Evolutionary conservation across 345 rosid species (phyloP).

Genomic region (Brassica nigra): DNA sequence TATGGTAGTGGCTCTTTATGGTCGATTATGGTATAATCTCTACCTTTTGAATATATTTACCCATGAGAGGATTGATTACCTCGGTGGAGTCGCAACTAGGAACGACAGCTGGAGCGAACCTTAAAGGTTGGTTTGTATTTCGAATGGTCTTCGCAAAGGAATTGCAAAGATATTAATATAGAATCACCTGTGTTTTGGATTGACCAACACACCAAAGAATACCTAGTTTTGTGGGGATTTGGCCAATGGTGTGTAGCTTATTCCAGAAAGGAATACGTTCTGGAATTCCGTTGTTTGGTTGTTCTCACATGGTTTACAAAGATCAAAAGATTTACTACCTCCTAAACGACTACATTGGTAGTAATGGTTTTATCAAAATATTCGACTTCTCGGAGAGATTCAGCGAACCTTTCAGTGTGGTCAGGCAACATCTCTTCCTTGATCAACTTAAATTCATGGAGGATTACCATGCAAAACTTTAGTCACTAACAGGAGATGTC

Average conservation of each 20-base stretch:
- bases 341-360: background rate
- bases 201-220: background rate
- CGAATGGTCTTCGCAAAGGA: background rate
- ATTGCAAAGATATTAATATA: background rate
- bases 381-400: background rate
- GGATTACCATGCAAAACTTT: background rate
- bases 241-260: background rate
- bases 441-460: background rate
- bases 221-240: background rate
- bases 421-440: background rate
- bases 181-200: background rate
- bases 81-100: constrained; percentile 1
- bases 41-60: background rate
- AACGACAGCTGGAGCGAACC: constrained; percentile 4
- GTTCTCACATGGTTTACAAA: constrained; percentile 3
- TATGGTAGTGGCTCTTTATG: background rate
- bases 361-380: background rate
- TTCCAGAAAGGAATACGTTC: background rate
- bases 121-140: background rate
- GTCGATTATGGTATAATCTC: background rate
- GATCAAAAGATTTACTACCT: background rate
- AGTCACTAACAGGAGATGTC: constrained; percentile 6
- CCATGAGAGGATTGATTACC: background rate
- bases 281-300: background rate
- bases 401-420: constrained; percentile 5